Evolutionary conservation across 2,329 filamentous ascomycete species (phyloP).

Genomic region (Ceratocystis papillata): DNA sequence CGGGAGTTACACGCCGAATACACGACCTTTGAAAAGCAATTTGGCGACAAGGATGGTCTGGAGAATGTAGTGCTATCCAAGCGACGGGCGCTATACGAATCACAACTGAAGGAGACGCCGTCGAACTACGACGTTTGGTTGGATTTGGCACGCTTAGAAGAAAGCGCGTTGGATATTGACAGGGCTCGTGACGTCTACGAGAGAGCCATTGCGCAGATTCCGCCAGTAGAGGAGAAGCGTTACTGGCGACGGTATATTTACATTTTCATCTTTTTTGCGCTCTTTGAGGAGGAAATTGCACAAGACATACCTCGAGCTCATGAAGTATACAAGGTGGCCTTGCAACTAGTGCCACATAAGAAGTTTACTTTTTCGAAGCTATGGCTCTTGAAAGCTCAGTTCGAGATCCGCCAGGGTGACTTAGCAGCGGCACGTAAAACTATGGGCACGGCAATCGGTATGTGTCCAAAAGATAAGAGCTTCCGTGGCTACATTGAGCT

Average conservation of each 20-base stretch:
- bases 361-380: slow-evolving; percentile 96
- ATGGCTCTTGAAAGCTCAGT: slow-evolving; percentile 88
- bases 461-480: slow-evolving; percentile 90
- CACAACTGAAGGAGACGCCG: slow-evolving; percentile 82
- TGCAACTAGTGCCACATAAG: slow-evolving; percentile 84
- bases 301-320: slow-evolving; percentile 67
- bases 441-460: slow-evolving; percentile 78
- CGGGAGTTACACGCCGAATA: slow-evolving; percentile 82
- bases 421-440: slow-evolving; percentile 74
- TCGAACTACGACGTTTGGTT: slow-evolving; percentile 98
- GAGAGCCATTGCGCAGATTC: slow-evolving; percentile 86
- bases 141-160: slow-evolving; percentile 84
- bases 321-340: slow-evolving; percentile 82
- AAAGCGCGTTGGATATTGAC: slow-evolving; percentile 69
- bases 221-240: slow-evolving; percentile 88
- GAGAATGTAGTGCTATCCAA: slow-evolving; percentile 96
- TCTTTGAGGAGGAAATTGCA: slow-evolving; percentile 85
- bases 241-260: slow-evolving; percentile 98
- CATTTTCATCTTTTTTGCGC: slow-evolving; percentile 92
- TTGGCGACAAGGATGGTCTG: slow-evolving; percentile 82
- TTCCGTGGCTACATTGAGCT: slow-evolving; percentile 90
- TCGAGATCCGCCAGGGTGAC: slow-evolving; percentile 80
- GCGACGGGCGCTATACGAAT: slow-evolving; percentile 83
- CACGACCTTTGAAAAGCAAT: slow-evolving; percentile 97
- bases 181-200: slow-evolving; percentile 89